Conservation (phyloP, 2,329 filamentous ascomycete species). For the Colletotrichum agaves region DNA sequence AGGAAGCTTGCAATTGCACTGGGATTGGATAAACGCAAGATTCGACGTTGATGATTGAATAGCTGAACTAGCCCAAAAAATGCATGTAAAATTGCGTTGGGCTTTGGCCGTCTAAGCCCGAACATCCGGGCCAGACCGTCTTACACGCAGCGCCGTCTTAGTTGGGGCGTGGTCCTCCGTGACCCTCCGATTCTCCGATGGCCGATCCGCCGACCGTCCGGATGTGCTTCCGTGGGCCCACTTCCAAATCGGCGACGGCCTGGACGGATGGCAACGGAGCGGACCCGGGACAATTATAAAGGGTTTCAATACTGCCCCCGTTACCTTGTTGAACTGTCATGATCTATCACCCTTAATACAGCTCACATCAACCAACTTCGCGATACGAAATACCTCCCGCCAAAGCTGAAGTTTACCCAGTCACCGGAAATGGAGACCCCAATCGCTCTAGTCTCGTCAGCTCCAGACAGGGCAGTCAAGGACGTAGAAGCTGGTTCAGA, state of each 20-base stretch:
- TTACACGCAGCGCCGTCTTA: too few species aligned
- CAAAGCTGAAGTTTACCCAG: too few species aligned
- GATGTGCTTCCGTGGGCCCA: background rate
- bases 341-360: background rate
- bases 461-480: background rate
- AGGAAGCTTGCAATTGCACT: too few species aligned
- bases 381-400: background rate
- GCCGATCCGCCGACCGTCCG: constrained; percentile 4
- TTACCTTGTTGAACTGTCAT: background rate
- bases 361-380: background rate
- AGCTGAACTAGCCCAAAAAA: too few species aligned
- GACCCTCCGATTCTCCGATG: constrained; percentile 10
- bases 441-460: background rate
- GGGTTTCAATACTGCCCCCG: background rate
- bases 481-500: constrained; percentile 7
- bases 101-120: too few species aligned
- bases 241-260: background rate
- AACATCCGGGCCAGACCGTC: too few species aligned
- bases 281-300: too few species aligned
- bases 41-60: too few species aligned
- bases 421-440: constrained; percentile 1
- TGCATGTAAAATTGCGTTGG: too few species aligned
- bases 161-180: background rate
- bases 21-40: too few species aligned
- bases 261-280: background rate